Conservation (phyloP, 345 rosid genomes). For the Salix exigua region DNA sequence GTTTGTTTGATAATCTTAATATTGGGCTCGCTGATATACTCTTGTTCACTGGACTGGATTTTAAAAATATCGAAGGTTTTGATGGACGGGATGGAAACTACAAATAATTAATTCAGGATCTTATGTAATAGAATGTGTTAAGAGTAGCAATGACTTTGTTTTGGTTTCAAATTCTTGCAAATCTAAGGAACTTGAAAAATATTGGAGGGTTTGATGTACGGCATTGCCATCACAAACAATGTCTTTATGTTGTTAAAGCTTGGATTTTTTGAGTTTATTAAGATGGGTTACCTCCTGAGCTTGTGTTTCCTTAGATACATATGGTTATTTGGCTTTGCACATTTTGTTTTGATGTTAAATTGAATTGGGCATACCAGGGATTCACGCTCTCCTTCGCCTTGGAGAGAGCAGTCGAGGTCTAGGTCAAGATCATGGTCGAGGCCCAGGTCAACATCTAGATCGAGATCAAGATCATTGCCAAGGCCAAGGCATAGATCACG, state of each 20-base stretch:
- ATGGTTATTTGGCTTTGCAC: no score
- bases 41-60: no score
- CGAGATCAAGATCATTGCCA: slow-evolving; percentile 61
- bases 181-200: background rate
- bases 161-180: no score
- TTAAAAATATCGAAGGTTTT: no score
- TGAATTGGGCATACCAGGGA: slow-evolving; percentile 36
- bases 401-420: slow-evolving; percentile 50
- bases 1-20: no score
- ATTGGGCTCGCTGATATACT: no score
- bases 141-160: no score
- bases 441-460: slow-evolving; percentile 43
- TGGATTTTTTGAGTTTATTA: background rate
- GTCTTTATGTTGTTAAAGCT: background rate
- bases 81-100: no score
- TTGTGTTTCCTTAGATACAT: background rate
- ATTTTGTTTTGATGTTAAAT: background rate
- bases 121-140: no score
- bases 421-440: slow-evolving; percentile 26
- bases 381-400: slow-evolving; percentile 67
- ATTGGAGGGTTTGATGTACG: background rate
- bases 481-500: slow-evolving; percentile 65
- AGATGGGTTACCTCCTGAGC: background rate
- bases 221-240: background rate
- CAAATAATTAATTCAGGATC: no score